phyloP scores from a whole-genome alignment of 768 basidiomycete genomes.

The Termitomyces sp. region DNA sequence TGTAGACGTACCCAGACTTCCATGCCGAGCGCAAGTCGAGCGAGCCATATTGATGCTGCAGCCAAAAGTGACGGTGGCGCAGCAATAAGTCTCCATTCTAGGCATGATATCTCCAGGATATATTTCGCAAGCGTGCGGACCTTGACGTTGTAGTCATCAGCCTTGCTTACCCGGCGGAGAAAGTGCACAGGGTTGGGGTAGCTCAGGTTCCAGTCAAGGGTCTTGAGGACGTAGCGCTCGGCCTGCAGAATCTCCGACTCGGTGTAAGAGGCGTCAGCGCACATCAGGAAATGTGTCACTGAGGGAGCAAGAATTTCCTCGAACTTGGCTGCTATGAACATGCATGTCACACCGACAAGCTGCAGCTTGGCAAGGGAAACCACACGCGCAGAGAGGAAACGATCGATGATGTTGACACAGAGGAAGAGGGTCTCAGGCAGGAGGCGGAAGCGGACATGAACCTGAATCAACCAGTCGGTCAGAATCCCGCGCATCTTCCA shows the following conservation, averaged over 20 bases:
- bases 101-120: slow-evolving; percentile 83
- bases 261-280: slow-evolving; percentile 84
- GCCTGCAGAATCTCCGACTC: slow-evolving; percentile 61
- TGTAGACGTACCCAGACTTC: slow-evolving; percentile 79
- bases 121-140: slow-evolving; percentile 92
- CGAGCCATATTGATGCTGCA: slow-evolving; percentile 88
- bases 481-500: slow-evolving; percentile 97
- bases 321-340: slow-evolving; percentile 93
- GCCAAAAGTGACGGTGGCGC: slow-evolving; percentile 84
- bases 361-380: slow-evolving; percentile 93
- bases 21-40: slow-evolving; percentile 71
- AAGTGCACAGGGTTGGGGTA: slow-evolving; percentile 95
- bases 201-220: slow-evolving; percentile 87
- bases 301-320: slow-evolving; percentile 94
- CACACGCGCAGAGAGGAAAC: slow-evolving; percentile 68
- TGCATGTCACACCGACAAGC: slow-evolving; percentile 89
- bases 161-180: slow-evolving; percentile 88
- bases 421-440: slow-evolving; percentile 95
- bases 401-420: slow-evolving; percentile 87
- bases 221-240: slow-evolving; percentile 90
- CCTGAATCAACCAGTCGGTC: slow-evolving; percentile 94
- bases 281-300: slow-evolving; percentile 81
- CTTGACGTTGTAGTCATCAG: slow-evolving; percentile 92
- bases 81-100: slow-evolving; percentile 82
- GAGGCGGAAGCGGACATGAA: slow-evolving; percentile 88